These are phyloP conservation scores for Ganoderma sp. DNA, from an alignment of 1,284 basidiomycete genomes.

Conservation along the genomic window DNA sequence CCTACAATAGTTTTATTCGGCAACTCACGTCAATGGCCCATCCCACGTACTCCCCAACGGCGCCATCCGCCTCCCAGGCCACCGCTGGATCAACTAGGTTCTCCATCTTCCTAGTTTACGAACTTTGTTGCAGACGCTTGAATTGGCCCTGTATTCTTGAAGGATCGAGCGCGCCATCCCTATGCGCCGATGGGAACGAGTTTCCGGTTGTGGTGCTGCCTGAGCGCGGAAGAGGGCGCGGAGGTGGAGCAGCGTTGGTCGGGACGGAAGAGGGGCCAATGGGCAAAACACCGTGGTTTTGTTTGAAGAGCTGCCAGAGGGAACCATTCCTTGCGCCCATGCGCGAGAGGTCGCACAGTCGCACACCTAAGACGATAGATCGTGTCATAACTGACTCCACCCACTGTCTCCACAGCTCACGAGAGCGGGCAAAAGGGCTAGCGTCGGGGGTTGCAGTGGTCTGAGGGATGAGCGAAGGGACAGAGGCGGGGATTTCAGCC, in stretches of 20 bases:
- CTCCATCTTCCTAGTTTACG: conserved; percentile 83
- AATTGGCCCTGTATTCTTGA: conserved; percentile 70
- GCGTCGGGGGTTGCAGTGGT: conserved; percentile 47
- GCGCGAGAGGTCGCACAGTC: conserved; percentile 46
- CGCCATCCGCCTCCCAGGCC: conserved; percentile 79
- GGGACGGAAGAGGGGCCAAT: conserved; percentile 81
- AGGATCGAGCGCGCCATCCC: conserved; percentile 67
- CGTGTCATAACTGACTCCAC: conserved; percentile 75
- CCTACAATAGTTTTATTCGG: no score
- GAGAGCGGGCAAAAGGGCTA: conserved; percentile 63
- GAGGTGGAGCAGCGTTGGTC: conserved; percentile 76
- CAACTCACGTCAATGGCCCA: conserved; percentile 77
- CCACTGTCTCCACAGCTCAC: conserved; percentile 85
- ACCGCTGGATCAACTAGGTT: conserved; percentile 89
- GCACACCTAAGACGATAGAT: conserved; percentile 62
- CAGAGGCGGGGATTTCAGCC: conserved; percentile 53
- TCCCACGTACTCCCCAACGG: conserved; percentile 59
- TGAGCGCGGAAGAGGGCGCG: conserved; percentile 64
- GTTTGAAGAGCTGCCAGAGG: conserved; percentile 65
- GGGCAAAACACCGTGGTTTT: conserved; percentile 65
- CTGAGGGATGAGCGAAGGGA: conserved; percentile 37
- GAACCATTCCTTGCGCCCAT: conserved; percentile 45
- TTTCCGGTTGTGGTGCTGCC: conserved; percentile 29
- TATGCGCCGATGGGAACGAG: conserved; percentile 63
- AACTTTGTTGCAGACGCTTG: conserved; percentile 78